phyloP scores from a whole-genome alignment of 108 stramenopile genomes.

The Nitzschia palea region DNA sequence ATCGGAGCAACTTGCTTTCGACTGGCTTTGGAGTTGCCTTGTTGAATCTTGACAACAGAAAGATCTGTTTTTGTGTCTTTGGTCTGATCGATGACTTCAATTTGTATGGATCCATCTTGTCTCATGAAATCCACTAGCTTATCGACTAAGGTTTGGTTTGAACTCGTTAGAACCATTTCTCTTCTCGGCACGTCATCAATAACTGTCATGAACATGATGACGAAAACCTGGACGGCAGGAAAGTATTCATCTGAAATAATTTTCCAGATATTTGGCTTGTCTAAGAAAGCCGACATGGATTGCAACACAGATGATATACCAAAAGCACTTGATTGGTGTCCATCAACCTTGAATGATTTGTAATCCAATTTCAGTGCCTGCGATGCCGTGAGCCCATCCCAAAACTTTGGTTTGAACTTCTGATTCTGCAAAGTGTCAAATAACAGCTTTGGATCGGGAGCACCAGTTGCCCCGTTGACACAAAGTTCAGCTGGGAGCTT shows the following conservation, averaged over 20 bases:
- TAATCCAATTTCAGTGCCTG: slow-evolving; percentile 72
- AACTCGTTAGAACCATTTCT: slow-evolving; percentile 20
- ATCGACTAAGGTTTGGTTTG: slow-evolving; percentile 6
- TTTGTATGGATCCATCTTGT: background rate
- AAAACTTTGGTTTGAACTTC: slow-evolving; percentile 74
- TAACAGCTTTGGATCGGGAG: slow-evolving; percentile 44
- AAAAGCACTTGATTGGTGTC: slow-evolving; percentile 23
- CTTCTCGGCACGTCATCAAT: slow-evolving; percentile 21
- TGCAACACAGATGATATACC: slow-evolving; percentile 75
- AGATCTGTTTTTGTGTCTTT: background rate
- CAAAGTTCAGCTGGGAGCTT: slow-evolving; percentile 2
- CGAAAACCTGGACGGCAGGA: slow-evolving; percentile 17
- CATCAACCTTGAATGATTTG: slow-evolving; percentile 51
- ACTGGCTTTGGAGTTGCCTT: slow-evolving; percentile 63
- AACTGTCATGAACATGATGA: slow-evolving; percentile 56
- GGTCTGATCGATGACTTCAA: background rate
- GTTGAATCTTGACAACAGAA: slow-evolving; percentile 42
- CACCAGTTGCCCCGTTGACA: background rate
- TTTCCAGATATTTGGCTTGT: slow-evolving; percentile 12
- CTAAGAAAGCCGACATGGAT: slow-evolving; percentile 29
- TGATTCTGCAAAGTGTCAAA: slow-evolving; percentile 58
- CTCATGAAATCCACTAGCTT: background rate
- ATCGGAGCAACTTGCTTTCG: slow-evolving; percentile 82
- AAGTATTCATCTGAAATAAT: slow-evolving; percentile 10
- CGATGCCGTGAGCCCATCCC: slow-evolving; percentile 47